A percentile compares a stretch with the other conserved stretches of the same genome.
Evolutionary conservation across 2,329 filamentous ascomycete genomes (phyloP).

Genomic region (Arthrobotrys conoides): DNA sequence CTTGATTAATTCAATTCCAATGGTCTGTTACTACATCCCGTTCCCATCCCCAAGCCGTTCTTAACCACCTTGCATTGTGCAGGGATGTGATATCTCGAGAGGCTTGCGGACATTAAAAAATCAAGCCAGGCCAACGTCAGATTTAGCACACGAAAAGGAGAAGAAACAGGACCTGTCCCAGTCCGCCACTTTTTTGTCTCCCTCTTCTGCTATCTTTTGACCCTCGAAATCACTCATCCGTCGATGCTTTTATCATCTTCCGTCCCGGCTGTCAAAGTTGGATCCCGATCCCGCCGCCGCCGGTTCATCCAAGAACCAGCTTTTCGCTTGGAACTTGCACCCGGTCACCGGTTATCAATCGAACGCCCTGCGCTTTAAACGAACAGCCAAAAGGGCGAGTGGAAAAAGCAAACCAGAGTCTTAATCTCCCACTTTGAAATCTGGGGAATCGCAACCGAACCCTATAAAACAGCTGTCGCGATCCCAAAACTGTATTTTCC

Average conservation of each 20-base stretch:
- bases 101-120: conserved; percentile 60
- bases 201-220: conserved; percentile 25
- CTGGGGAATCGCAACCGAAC: conserved; percentile 59
- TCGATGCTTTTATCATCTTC: conserved; percentile 7
- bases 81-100: conserved; percentile 50
- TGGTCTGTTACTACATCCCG: conserved; percentile 35
- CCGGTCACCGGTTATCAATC: conserved; percentile 44
- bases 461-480: conserved; percentile 49
- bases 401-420: conserved; percentile 53
- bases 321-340: conserved; percentile 50
- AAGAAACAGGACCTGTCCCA: conserved; percentile 25
- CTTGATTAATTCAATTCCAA: conserved; percentile 38
- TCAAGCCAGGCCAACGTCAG: conserved; percentile 53
- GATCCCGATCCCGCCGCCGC: conserved; percentile 41
- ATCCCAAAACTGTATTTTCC: conserved; percentile 27
- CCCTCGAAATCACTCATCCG: conserved; percentile 29
- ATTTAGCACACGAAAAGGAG: conserved; percentile 50
- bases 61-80: conserved; percentile 37
- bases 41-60: conserved; percentile 45
- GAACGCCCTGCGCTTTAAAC: conserved; percentile 40
- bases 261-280: conserved; percentile 25
- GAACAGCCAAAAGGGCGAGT: conserved; percentile 48
- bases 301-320: conserved; percentile 27
- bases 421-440: conserved; percentile 56
- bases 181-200: conserved; percentile 13